Conservation (phyloP, 441 rosid species). For the Capsella rubella region DNA sequence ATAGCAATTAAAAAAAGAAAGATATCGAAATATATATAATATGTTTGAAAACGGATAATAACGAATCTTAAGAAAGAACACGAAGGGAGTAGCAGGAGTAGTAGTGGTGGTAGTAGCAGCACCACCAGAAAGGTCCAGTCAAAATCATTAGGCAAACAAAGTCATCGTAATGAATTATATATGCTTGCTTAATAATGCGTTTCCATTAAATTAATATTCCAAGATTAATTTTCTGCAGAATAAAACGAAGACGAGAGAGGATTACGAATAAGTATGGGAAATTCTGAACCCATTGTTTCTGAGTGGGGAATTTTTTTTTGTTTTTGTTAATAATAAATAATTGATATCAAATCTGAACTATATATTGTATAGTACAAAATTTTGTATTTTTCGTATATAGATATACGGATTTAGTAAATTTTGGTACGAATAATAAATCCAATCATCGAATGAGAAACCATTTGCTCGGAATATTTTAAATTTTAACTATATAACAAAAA, state of each 20-base stretch:
- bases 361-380: too few relatives aligned
- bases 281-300: slow-evolving; percentile 26
- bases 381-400: not conserved
- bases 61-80: slow-evolving; percentile 14
- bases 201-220: slow-evolving; percentile 14
- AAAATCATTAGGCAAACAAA: slow-evolving; percentile 20
- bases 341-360: not conserved
- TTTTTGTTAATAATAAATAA: not conserved
- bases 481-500: too few relatives aligned
- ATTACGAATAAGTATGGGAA: slow-evolving; percentile 33
- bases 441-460: not conserved
- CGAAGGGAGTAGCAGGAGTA: not conserved
- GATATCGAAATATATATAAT: not conserved
- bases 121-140: slow-evolving; percentile 9
- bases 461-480: not conserved
- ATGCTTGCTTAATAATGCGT: not conserved
- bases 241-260: slow-evolving; percentile 9
- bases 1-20: not conserved
- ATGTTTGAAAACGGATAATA: slow-evolving; percentile 24
- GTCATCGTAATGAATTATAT: not conserved
- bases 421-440: not conserved
- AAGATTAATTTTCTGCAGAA: slow-evolving; percentile 10
- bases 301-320: slow-evolving; percentile 28
- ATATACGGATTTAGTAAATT: slow-evolving; percentile 3
- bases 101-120: slow-evolving; percentile 8